Percentiles rank a stretch among this genome's conserved stretches.
These are phyloP conservation scores for Tubosaeta sp. DNA, from an alignment of 768 basidiomycete species.

Conservation along the genomic window DNA sequence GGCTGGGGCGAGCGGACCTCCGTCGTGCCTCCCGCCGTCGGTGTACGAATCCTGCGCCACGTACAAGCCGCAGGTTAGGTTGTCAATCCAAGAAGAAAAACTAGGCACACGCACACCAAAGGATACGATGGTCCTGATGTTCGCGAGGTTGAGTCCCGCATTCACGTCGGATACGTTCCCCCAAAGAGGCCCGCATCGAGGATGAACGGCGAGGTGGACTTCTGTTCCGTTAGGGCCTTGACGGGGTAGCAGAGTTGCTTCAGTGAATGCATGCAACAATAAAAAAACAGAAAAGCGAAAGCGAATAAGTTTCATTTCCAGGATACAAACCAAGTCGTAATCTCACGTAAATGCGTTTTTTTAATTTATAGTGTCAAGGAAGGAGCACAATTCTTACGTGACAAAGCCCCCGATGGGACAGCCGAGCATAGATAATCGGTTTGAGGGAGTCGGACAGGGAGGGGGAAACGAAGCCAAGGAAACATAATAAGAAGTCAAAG, in stretches of 20 bases:
- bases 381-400: background rate
- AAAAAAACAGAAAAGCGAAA: constrained; percentile 1
- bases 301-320: background rate
- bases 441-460: background rate
- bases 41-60: constrained; percentile 44
- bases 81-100: background rate
- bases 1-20: constrained; percentile 38
- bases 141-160: constrained; percentile 38
- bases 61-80: background rate
- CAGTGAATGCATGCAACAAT: constrained; percentile 2
- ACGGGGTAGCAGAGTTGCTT: background rate
- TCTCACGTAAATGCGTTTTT: background rate
- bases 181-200: constrained; percentile 39
- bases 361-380: background rate
- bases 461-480: background rate
- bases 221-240: constrained; percentile 13
- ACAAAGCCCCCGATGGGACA: background rate
- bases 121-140: constrained; percentile 45
- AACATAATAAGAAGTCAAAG: background rate
- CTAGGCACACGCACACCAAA: constrained; percentile 39
- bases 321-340: background rate
- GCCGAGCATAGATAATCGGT: background rate
- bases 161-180: constrained; percentile 45
- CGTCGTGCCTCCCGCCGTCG: constrained; percentile 46
- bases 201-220: constrained; percentile 44